A percentile compares a stretch with the other conserved stretches of the same genome.
Evolutionary conservation across 2,329 filamentous ascomycete genomes (phyloP).

Genomic region (Penicillium sp.): DNA sequence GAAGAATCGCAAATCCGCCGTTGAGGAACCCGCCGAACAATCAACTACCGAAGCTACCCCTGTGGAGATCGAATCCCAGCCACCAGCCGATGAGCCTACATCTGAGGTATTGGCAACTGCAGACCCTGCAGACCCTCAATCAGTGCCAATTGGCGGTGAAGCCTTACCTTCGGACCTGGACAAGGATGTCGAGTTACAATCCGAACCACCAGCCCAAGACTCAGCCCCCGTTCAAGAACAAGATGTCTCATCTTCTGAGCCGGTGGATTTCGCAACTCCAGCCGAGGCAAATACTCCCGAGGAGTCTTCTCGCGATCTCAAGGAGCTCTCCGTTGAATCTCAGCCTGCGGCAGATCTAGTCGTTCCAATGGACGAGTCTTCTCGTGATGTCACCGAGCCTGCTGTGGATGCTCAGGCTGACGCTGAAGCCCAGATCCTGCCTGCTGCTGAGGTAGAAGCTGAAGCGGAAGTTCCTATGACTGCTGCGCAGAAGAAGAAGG

Average conservation of each 20-base stretch:
- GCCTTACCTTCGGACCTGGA: conserved; percentile 11
- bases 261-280: neutral
- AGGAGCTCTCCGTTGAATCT: neutral
- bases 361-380: neutral
- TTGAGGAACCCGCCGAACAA: conserved; percentile 15
- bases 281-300: neutral
- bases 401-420: neutral
- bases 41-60: neutral
- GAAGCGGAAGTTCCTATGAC: conserved; percentile 16
- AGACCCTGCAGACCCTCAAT: conserved; percentile 10
- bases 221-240: neutral
- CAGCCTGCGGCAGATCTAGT: neutral
- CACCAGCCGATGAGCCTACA: conserved; percentile 3
- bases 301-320: neutral
- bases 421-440: neutral
- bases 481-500: conserved; percentile 33
- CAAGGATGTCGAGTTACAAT: conserved; percentile 2
- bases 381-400: neutral
- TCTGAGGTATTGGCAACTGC: conserved; percentile 5
- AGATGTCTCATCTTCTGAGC: conserved; percentile 5
- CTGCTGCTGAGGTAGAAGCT: conserved; percentile 2
- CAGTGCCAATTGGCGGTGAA: conserved; percentile 10
- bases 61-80: conserved; percentile 7
- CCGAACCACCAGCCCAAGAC: neutral
- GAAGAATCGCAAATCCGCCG: conserved; percentile 23